A percentile compares a stretch with the other conserved stretches of the same genome.
Evolutionary conservation across 78 protist genomes (phyloP).

Genomic region (Protostelium mycophagum): DNA sequence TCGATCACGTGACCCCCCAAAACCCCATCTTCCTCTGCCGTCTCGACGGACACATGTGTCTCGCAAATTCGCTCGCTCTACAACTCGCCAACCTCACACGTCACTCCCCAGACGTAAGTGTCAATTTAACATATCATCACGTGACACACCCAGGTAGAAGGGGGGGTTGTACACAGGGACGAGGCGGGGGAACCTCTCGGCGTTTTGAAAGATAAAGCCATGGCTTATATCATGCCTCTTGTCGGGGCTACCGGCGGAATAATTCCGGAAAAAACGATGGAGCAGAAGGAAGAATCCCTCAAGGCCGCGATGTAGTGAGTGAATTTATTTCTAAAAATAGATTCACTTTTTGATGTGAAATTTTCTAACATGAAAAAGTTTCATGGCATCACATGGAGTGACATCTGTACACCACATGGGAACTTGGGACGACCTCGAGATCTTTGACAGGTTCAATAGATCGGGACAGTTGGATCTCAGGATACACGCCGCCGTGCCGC

Average conservation of each 20-base stretch:
- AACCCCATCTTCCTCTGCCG: background rate
- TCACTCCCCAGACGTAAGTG: background rate
- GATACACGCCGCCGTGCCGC: background rate
- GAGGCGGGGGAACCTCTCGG: background rate
- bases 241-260: background rate
- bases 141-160: background rate
- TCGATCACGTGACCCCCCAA: background rate
- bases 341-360: background rate
- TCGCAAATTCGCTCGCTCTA: background rate
- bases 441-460: background rate
- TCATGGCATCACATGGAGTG: background rate
- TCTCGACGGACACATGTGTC: background rate
- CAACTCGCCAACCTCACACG: background rate
- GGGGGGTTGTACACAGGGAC: background rate
- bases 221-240: background rate
- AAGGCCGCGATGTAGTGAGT: background rate
- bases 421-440: background rate
- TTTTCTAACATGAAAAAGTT: background rate
- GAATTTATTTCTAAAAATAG: too few species aligned
- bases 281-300: background rate
- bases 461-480: background rate
- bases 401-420: conserved; percentile 8
- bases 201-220: background rate
- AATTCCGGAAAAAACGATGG: background rate
- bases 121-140: too few species aligned